These are phyloP conservation scores for Lactifluus piperatus DNA, from an alignment of 768 basidiomycete species.

Conservation along the genomic window DNA sequence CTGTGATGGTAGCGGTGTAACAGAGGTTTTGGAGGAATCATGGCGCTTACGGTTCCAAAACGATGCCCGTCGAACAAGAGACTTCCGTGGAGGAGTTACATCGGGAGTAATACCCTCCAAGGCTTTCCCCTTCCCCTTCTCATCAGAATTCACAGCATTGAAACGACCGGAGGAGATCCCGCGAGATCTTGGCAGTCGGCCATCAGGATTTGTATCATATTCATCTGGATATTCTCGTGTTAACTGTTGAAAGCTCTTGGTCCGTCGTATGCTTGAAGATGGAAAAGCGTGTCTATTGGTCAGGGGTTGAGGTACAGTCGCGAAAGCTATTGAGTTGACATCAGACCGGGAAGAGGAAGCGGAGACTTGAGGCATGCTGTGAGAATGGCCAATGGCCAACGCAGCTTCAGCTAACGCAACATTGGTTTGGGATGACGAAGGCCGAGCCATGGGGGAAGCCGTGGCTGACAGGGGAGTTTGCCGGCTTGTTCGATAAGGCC, in stretches of 20 bases:
- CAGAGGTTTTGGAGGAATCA: conserved; percentile 33
- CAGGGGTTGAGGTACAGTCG: conserved; percentile 25
- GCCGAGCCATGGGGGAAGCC: background rate
- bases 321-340: conserved; percentile 41
- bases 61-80: conserved; percentile 16
- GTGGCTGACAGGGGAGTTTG: background rate
- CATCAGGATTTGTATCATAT: conserved; percentile 14
- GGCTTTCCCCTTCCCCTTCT: conserved; percentile 38
- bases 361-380: conserved; percentile 37
- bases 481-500: background rate
- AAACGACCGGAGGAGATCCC: conserved; percentile 49
- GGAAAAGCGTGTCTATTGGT: conserved; percentile 16
- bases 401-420: conserved; percentile 47
- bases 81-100: conserved; percentile 17
- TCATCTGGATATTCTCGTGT: conserved; percentile 23
- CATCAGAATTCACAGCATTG: conserved; percentile 31
- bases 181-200: conserved; percentile 33
- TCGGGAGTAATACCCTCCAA: conserved; percentile 27
- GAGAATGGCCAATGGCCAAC: conserved; percentile 50
- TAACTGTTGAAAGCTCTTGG: conserved; percentile 45
- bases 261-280: conserved; percentile 33
- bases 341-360: conserved; percentile 37
- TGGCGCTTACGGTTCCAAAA: conserved; percentile 23
- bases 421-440: conserved; percentile 25
- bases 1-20: conserved; percentile 26